These are phyloP conservation scores for Phylloporus arenicola DNA, from an alignment of 768 basidiomycete species.

Conservation along the genomic window DNA sequence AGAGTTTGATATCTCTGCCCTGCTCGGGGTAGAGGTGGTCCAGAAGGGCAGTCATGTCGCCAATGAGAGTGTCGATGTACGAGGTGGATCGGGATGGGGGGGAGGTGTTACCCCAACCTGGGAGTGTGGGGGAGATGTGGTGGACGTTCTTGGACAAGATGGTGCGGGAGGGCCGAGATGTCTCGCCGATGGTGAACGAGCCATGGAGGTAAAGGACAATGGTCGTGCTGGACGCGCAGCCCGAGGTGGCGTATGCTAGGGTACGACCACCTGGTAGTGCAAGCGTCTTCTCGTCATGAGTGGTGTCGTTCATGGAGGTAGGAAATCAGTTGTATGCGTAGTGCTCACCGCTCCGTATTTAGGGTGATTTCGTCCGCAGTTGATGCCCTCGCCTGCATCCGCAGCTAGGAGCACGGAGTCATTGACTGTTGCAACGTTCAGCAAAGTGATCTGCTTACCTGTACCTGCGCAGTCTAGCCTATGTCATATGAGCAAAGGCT, in stretches of 20 bases:
- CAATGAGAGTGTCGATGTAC: conserved; percentile 39
- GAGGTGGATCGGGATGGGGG: conserved; percentile 30
- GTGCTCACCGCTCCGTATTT: background rate
- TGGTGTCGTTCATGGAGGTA: conserved; percentile 5
- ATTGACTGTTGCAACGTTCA: background rate
- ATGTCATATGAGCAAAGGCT: background rate
- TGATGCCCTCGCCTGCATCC: background rate
- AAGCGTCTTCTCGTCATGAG: conserved; percentile 18
- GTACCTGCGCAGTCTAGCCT: background rate
- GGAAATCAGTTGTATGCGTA: background rate
- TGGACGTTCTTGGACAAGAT: conserved; percentile 40
- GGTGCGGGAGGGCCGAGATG: conserved; percentile 29
- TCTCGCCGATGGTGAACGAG: conserved; percentile 47
- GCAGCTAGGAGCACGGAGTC: background rate
- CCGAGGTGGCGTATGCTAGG: conserved; percentile 50
- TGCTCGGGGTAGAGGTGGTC: conserved; percentile 45
- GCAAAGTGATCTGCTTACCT: too few relatives aligned
- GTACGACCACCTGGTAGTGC: conserved; percentile 36
- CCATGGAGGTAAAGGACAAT: conserved; percentile 55
- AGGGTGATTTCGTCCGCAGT: background rate
- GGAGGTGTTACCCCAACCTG: conserved; percentile 55
- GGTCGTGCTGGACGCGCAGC: conserved; percentile 43
- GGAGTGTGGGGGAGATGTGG: conserved; percentile 47
- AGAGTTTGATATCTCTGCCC: conserved; percentile 37
- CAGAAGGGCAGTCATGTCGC: conserved; percentile 44